Evolutionary conservation across 768 basidiomycete species (phyloP).

Genomic region (Trametes punicea): DNA sequence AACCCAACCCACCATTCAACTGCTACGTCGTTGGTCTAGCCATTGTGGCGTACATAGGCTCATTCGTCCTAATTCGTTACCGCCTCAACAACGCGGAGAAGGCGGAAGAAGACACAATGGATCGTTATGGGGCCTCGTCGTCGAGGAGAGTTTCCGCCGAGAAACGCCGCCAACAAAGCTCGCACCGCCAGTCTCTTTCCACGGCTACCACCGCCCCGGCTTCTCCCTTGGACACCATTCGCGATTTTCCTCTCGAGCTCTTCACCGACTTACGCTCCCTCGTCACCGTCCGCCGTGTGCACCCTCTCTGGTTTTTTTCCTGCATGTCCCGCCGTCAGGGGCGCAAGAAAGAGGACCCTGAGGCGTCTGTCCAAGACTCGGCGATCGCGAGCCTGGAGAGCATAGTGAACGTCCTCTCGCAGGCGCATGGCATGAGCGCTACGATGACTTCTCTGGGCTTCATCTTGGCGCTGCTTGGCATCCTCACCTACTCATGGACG

Average conservation of each 20-base stretch:
- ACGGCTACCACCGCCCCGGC: background rate
- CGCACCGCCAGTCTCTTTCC: constrained; percentile 5
- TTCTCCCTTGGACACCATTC: constrained; percentile 14
- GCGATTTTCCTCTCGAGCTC: constrained; percentile 12
- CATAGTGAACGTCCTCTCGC: constrained; percentile 21
- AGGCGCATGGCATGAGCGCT: constrained; percentile 22
- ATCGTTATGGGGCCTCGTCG: background rate
- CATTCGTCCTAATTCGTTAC: constrained; percentile 54
- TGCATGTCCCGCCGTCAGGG: background rate
- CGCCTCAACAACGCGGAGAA: constrained; percentile 49
- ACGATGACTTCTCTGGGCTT: constrained; percentile 21
- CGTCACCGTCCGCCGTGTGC: constrained; percentile 20
- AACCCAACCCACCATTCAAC: background rate
- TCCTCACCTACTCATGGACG: constrained; percentile 24
- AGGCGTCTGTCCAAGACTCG: constrained; percentile 1
- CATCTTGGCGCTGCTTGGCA: constrained; percentile 18
- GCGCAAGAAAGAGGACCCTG: constrained; percentile 2
- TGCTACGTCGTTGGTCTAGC: constrained; percentile 31
- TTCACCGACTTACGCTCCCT: constrained; percentile 21
- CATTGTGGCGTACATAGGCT: constrained; percentile 49
- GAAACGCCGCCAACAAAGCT: background rate
- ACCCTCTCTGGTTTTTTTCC: constrained; percentile 18
- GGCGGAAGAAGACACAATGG: background rate
- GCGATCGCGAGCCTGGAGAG: constrained; percentile 10
- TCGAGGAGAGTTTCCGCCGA: background rate